Evolutionary conservation across 1,139 yeast genomes (phyloP), one percentile per base, ranked within the genome.

Genomic region (Suhomyces panamericanus): DNA sequence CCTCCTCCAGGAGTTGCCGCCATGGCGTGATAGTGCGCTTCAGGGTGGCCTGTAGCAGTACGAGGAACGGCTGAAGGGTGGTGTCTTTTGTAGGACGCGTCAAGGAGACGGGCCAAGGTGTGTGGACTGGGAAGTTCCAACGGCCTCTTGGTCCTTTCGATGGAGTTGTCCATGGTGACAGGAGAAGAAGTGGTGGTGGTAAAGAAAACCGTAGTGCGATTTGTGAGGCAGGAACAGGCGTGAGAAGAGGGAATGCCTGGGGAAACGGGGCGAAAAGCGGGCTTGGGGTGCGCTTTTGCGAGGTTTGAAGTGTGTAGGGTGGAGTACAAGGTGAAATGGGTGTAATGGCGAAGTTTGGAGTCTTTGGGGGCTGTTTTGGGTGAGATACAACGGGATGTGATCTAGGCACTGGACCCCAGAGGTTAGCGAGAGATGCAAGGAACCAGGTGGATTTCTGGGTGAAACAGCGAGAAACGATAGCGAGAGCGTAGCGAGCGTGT

Each of bases 121-220:
- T 44, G 41, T 17, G 56, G 56, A 36, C 55, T 51, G 34, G 51
- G 55, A 36, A 51, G 45, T 14, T 49, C 52, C 44, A 47, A 38
- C 15, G 42, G 28, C 24, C 49, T 33, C 35, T 48, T 51, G 27
- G 42, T 20, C 20, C 37, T 32, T 14, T 35, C 42, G 33, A 42
- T 29, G 12, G 30, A 28, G 22, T 39, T 38, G 34, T 39, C 46
- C 42, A 43, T 43, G 39, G 39, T 28, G 33, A 12, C 12, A 32
- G 32, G 12, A 31, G 38, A 11, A 24, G 15, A 20, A 17, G 38
- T 15, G 26, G 36, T 27, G 32, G 38, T 35, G 32, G n/a, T n/a
- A n/a, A 30, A 15, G 32, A 13, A 13, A 30, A 15, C 6, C 13
- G 9, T 3, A 30, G 16, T 13, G 14, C 32, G 16, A 12, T 11